These are phyloP conservation scores for Leishmania mexicana DNA, from an alignment of 208 protist genomes.

Conservation along the genomic window DNA sequence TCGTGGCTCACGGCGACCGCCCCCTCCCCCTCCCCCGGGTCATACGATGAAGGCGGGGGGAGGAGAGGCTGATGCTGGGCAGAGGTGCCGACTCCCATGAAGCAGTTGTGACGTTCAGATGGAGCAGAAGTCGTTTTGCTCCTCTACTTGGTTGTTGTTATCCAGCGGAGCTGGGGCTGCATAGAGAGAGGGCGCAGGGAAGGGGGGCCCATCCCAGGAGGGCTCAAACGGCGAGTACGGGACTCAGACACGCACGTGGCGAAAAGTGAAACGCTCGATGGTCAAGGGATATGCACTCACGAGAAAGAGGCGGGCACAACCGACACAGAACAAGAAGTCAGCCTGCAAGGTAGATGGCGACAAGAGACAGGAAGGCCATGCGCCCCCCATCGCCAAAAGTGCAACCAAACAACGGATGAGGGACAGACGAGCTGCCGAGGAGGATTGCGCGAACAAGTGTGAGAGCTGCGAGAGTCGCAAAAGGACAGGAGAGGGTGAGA, in stretches of 20 bases:
- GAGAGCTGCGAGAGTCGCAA: neutral
- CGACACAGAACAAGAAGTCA: neutral
- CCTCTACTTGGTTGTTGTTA: neutral
- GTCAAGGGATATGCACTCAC: neutral
- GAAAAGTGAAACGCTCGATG: neutral
- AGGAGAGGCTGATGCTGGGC: neutral
- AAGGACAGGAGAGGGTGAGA: neutral
- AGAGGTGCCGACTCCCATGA: conserved; percentile 2
- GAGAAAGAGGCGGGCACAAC: neutral
- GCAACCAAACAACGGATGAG: neutral
- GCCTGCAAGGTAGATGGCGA: neutral
- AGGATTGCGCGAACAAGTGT: neutral
- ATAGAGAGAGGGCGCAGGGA: neutral
- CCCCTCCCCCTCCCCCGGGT: no score
- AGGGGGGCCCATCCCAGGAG: neutral
- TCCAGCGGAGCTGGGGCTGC: neutral
- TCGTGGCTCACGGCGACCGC: neutral
- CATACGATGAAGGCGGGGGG: neutral
- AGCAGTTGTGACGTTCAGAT: conserved; percentile 3
- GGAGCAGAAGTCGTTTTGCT: neutral
- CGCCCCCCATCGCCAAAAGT: neutral
- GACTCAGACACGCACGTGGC: neutral
- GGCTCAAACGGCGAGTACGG: neutral
- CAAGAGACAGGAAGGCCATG: neutral
- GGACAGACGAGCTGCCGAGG: neutral